These are phyloP conservation scores for Rosa hybrid DNA, from an alignment of 331 rosid genomes.

Conservation along the genomic window DNA sequence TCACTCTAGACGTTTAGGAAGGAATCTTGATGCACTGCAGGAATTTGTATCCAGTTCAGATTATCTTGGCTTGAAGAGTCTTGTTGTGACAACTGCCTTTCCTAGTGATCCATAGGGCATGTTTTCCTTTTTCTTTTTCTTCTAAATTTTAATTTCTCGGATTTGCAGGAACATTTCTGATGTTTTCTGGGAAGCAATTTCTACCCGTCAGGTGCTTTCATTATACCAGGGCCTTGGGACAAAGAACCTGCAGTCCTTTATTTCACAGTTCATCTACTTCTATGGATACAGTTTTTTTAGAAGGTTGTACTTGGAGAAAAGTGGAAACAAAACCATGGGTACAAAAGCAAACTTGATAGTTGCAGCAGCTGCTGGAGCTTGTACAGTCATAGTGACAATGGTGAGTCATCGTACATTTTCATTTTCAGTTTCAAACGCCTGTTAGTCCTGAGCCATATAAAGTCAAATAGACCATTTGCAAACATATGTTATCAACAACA, in stretches of 20 bases:
- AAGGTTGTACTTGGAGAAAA: slow-evolving; percentile 66
- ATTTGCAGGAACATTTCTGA: slow-evolving; percentile 81
- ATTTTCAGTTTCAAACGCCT: not conserved
- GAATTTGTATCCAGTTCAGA: not conserved
- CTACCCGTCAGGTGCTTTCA: slow-evolving; percentile 72
- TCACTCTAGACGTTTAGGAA: not conserved
- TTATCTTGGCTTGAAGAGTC: not conserved
- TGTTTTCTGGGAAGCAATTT: slow-evolving; percentile 91
- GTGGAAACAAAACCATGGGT: slow-evolving; percentile 73
- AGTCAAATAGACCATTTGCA: not conserved
- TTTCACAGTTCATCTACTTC: slow-evolving; percentile 82
- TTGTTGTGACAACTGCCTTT: not conserved
- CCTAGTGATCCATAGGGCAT: not conserved
- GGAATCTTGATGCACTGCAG: not conserved
- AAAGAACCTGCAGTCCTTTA: slow-evolving; percentile 81
- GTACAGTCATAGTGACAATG: slow-evolving; percentile 80
- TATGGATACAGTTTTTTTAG: slow-evolving; percentile 91
- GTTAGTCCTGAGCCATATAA: not conserved
- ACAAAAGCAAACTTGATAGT: slow-evolving; percentile 77
- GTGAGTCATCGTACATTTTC: slow-evolving; percentile 33
- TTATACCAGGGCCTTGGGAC: slow-evolving; percentile 94
- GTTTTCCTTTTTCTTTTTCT: not conserved
- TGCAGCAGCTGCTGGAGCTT: slow-evolving; percentile 88
- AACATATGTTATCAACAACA: not conserved
- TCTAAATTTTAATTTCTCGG: not conserved